phyloP scores from a whole-genome alignment of 495 filamentous ascomycete species.

The Staphylotrichum longicolle region DNA sequence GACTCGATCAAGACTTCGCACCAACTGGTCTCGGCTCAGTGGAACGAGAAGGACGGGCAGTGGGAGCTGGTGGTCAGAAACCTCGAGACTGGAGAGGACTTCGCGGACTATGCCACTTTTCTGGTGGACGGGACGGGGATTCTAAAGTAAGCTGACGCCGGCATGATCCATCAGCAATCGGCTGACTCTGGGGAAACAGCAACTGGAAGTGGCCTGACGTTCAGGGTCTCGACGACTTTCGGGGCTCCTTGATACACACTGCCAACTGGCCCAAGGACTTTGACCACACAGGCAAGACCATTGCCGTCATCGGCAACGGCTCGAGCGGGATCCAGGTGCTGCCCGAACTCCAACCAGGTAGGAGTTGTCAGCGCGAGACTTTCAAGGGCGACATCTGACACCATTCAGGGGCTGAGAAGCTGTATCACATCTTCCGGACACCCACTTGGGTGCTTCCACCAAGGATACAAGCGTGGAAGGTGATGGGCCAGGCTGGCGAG shows the following conservation, averaged over 20 bases:
- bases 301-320: constrained; percentile 60
- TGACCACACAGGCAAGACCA: constrained; percentile 54
- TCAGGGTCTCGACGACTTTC: constrained; percentile 45
- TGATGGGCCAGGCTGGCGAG: constrained; percentile 38
- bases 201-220: constrained; percentile 64
- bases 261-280: constrained; percentile 58
- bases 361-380: constrained; percentile 13
- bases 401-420: constrained; percentile 41
- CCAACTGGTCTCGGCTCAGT: constrained; percentile 39
- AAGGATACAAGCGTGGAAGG: constrained; percentile 43
- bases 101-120: constrained; percentile 53
- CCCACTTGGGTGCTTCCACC: constrained; percentile 67
- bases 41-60: constrained; percentile 41
- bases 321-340: constrained; percentile 60
- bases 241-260: constrained; percentile 57
- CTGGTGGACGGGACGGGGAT: constrained; percentile 59
- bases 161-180: not conserved
- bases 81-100: constrained; percentile 42
- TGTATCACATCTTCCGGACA: constrained; percentile 53
- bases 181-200: constrained; percentile 34
- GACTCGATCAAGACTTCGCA: constrained; percentile 48
- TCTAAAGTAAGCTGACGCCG: constrained; percentile 48
- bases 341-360: constrained; percentile 56
- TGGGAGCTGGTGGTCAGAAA: constrained; percentile 55
- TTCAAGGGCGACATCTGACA: constrained; percentile 23